Conservation (phyloP, 73 alveolate species). For the Tetrahymena thermophila region DNA sequence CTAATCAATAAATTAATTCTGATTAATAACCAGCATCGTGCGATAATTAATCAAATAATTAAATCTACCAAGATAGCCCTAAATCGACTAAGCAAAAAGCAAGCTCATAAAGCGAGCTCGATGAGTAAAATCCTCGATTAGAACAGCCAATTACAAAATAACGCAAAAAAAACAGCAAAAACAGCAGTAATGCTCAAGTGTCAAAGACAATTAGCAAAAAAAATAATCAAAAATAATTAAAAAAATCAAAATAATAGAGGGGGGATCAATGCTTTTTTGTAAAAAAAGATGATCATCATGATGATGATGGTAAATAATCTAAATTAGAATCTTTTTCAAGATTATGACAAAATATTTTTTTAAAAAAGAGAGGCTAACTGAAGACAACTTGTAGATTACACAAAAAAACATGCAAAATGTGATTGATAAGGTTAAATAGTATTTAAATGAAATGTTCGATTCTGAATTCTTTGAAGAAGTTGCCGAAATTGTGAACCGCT, state of each 20-base stretch:
- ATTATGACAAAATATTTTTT: not conserved
- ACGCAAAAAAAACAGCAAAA: not conserved
- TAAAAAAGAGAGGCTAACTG: not conserved
- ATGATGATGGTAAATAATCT: not conserved
- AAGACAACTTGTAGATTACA: not conserved
- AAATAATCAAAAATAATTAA: too few relatives aligned
- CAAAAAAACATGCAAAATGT: not conserved
- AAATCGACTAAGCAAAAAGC: not conserved
- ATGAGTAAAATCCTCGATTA: not conserved
- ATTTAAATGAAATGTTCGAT: not conserved
- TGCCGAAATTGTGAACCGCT: not conserved
- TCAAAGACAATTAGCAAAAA: not conserved
- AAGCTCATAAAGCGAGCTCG: not conserved
- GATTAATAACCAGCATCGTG: not conserved
- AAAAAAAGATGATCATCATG: not conserved
- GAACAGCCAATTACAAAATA: not conserved
- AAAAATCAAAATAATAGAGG: not conserved
- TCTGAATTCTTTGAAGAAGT: not conserved
- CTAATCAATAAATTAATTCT: not conserved
- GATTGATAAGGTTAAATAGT: not conserved
- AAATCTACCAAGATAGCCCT: not conserved
- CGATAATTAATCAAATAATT: not conserved
- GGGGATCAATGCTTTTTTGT: not conserved
- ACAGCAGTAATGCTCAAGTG: not conserved
- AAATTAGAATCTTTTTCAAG: not conserved